Conservation (phyloP, 2,329 filamentous ascomycete species). For the Pseudogymnoascus sp. region DNA sequence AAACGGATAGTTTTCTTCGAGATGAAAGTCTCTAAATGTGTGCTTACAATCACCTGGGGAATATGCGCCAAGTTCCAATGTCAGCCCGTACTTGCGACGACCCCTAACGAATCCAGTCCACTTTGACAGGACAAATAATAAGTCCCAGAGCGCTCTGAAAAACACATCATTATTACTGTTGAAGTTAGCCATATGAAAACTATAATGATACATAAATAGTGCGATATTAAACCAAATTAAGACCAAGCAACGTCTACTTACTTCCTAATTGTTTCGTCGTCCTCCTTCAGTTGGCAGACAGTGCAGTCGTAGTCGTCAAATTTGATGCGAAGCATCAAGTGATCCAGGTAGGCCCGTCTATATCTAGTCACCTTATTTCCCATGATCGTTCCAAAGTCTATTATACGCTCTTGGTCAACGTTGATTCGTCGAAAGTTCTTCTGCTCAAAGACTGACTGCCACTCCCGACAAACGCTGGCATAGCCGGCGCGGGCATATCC, state of each 20-base stretch:
- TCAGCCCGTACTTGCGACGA: slow-evolving; percentile 13
- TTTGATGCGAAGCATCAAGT: slow-evolving; percentile 14
- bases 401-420: slow-evolving; percentile 14
- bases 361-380: slow-evolving; percentile 7
- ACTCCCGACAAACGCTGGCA: slow-evolving; percentile 17
- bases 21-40: slow-evolving; percentile 16
- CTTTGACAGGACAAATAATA: slow-evolving; percentile 11
- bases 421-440: slow-evolving; percentile 15
- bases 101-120: slow-evolving; percentile 10
- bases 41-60: slow-evolving; percentile 18
- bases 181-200: slow-evolving; percentile 10
- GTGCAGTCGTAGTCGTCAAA: slow-evolving; percentile 15
- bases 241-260: slow-evolving; percentile 9
- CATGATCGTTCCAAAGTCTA: background rate
- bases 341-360: slow-evolving; percentile 14
- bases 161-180: slow-evolving; percentile 15
- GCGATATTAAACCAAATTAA: slow-evolving; percentile 7
- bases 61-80: slow-evolving; percentile 17
- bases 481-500: slow-evolving; percentile 6
- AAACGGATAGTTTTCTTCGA: slow-evolving; percentile 16
- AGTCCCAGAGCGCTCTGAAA: slow-evolving; percentile 12
- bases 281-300: slow-evolving; percentile 15
- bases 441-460: slow-evolving; percentile 17
- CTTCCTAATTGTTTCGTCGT: slow-evolving; percentile 10
- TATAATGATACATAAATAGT: too few species aligned